Base-by-base conservation (phyloP, 129 eudicot species). In the Flaveria brownii region DNA sequence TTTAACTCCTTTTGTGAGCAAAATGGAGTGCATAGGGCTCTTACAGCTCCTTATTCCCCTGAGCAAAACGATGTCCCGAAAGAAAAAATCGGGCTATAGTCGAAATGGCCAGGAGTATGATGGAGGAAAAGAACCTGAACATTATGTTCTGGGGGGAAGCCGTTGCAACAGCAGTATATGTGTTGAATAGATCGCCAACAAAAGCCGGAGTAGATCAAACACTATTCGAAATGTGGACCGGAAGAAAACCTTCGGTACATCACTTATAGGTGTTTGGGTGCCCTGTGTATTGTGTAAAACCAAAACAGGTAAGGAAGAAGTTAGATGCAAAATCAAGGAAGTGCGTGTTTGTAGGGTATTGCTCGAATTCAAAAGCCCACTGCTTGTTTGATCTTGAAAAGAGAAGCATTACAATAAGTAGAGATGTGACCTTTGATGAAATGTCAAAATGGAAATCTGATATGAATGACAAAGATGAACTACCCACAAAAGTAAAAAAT, bases 211-310 rank as follows among this genome's bases (percentile, higher is more conserved):
- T 13, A 20, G 26, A 13, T 12, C 15, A 20, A 20, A 68, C 74
- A 17, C 74, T 50, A 6, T 33, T 3, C 9, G 54, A 68, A 20
- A 33, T 17, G 0, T 68, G 26, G 56, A 9, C 12, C 2, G 71
- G 50, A 2, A 13, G 23, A 4, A 33, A 66, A 68, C 57, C 56
- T 9, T 4, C 1, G 17, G 72, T 68, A n/a, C 16, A 55, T 7
- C 62, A 70, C 13, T 70, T 70, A 11, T 42, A 51, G 8, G 73
- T 68, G 1, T 68, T 68, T 42, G 73, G 73, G 17, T 68, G 47
- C 6, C 9, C 6, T 43, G 12, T 2, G 0, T 43, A 43, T 43
- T 4, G 7, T 33, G 6, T 33, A 4, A 33, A 33, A 33, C 7
- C 39, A 4, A 33, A 33, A 33, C 7, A 33, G 39, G 6, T 33